phyloP scores from a whole-genome alignment of 176 grass and related monocot genomes.

The Raddia guianensis region DNA sequence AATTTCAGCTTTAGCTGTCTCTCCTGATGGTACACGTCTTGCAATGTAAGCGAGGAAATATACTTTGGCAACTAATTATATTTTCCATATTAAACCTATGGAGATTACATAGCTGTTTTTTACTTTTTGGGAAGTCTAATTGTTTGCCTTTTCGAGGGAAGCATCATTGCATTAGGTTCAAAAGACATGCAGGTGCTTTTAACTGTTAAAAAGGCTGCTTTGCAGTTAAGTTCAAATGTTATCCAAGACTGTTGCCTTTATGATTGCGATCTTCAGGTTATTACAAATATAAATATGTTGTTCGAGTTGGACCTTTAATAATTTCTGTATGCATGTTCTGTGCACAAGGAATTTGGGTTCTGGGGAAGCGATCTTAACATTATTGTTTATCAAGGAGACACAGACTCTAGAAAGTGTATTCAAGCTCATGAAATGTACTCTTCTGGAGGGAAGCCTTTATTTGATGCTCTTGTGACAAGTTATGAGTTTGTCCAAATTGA shows the following conservation, averaged over 20 bases:
- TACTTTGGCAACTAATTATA: neutral
- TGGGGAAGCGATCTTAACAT: conserved; percentile 66
- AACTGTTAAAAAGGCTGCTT: conserved; percentile 72
- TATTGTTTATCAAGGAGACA: conserved; percentile 75
- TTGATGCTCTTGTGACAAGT: conserved; percentile 78
- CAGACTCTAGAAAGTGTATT: conserved; percentile 60
- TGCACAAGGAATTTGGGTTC: conserved; percentile 57
- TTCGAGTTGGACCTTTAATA: neutral
- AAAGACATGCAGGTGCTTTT: conserved; percentile 59
- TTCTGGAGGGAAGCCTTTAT: conserved; percentile 51
- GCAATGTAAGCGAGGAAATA: conserved; percentile 64
- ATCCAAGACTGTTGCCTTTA: neutral
- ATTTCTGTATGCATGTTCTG: neutral
- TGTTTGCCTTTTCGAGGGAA: conserved; percentile 65
- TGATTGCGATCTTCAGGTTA: conserved; percentile 18
- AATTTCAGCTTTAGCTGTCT: conserved; percentile 88
- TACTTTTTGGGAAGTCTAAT: conserved; percentile 11
- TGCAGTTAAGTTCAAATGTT: neutral
- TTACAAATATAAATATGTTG: conserved; percentile 1
- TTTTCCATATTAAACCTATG: conserved; percentile 17
- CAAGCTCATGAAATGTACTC: conserved; percentile 67
- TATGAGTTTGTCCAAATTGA: conserved; percentile 67
- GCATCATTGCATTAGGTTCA: conserved; percentile 54
- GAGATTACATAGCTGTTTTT: conserved; percentile 15
- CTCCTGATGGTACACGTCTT: conserved; percentile 66